phyloP scores from a whole-genome alignment of 176 grass and related monocot genomes.

The Eremochloa ophiuroides region DNA sequence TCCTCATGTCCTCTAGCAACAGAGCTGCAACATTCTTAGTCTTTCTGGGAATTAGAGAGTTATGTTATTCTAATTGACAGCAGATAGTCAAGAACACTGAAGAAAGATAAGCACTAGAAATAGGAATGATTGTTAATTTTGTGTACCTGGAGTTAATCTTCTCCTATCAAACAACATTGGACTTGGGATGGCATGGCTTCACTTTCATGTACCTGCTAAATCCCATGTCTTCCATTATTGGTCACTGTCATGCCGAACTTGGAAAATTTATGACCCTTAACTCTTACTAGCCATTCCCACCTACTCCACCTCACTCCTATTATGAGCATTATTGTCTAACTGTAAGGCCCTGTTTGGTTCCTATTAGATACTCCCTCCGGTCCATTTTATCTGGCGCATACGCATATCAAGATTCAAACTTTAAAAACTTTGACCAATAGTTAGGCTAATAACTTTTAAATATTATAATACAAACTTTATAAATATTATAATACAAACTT shows the following conservation, averaged over 20 bases:
- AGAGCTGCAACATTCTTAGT: background rate
- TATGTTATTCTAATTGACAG: background rate
- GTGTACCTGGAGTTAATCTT: background rate
- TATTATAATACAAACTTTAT: too few relatives aligned
- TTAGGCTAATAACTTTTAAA: too few relatives aligned
- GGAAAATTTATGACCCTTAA: constrained; percentile 2
- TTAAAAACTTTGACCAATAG: too few relatives aligned
- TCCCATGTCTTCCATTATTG: background rate
- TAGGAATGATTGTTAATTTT: background rate
- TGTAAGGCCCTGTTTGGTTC: too few relatives aligned
- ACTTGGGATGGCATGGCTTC: background rate
- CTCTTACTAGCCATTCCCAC: background rate
- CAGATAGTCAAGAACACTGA: background rate
- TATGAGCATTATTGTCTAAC: constrained; percentile 18
- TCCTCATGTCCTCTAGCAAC: background rate
- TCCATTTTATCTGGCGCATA: too few relatives aligned
- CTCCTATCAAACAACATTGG: background rate
- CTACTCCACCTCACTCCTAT: constrained; percentile 4
- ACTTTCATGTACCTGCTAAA: background rate
- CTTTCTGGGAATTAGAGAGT: background rate
- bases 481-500: too few relatives aligned
- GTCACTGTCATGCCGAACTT: background rate
- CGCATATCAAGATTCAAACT: too few relatives aligned
- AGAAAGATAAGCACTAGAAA: background rate
- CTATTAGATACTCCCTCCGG: too few relatives aligned